Percentiles rank a stretch among this genome's conserved stretches.
These are phyloP conservation scores for Ophiocordyceps robertsii DNA, from an alignment of 2,329 filamentous ascomycete species.

Conservation along the genomic window DNA sequence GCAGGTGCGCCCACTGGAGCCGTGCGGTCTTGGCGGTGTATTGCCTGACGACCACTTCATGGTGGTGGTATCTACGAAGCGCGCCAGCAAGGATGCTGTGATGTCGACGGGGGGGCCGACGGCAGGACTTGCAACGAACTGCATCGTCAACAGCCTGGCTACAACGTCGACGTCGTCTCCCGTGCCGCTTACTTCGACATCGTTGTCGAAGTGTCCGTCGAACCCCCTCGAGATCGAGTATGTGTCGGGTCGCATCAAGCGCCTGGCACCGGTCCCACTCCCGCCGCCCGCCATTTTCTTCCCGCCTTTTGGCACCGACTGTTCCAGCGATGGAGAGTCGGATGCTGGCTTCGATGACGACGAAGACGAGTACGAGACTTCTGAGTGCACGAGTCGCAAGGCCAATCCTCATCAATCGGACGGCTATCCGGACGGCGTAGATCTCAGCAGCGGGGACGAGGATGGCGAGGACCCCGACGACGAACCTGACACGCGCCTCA, in stretches of 20 bases:
- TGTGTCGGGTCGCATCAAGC: constrained; percentile 25
- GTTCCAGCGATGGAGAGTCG: constrained; percentile 19
- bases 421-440: constrained; percentile 25
- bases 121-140: constrained; percentile 20
- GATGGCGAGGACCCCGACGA: constrained; percentile 25
- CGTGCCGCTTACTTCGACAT: constrained; percentile 1
- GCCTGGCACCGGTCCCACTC: constrained; percentile 31
- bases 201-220: background rate
- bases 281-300: constrained; percentile 40
- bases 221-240: constrained; percentile 30
- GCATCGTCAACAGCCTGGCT: constrained; percentile 27
- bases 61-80: constrained; percentile 37
- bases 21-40: constrained; percentile 45
- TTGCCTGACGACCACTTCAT: constrained; percentile 52
- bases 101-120: background rate
- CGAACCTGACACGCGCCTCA: constrained; percentile 14
- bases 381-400: constrained; percentile 17
- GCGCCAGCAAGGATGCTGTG: constrained; percentile 19
- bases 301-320: constrained; percentile 29
- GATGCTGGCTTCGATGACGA: constrained; percentile 13
- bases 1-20: constrained; percentile 30
- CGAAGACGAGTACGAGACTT: constrained; percentile 13
- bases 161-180: constrained; percentile 27
- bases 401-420: constrained; percentile 25
- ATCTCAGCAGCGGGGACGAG: constrained; percentile 27